These are phyloP conservation scores for Bacidia rubella DNA, from an alignment of 495 filamentous ascomycete species.

Conservation along the genomic window DNA sequence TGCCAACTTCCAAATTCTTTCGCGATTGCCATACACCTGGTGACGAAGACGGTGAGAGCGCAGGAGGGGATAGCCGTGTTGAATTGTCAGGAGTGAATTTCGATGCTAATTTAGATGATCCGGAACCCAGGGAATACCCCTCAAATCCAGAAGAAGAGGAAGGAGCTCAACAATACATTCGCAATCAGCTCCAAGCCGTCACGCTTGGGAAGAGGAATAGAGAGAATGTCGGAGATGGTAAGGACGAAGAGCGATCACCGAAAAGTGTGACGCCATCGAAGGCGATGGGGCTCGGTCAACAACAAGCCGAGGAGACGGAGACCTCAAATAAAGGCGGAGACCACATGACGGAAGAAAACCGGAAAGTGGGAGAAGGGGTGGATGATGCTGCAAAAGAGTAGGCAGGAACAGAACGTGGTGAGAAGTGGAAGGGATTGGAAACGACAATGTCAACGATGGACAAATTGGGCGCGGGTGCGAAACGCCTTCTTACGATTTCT, in stretches of 20 bases:
- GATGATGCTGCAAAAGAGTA: no score
- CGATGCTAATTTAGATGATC: background rate
- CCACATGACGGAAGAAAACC: no score
- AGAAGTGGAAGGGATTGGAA: no score
- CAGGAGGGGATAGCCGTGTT: background rate
- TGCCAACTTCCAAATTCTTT: no score
- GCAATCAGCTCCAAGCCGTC: background rate
- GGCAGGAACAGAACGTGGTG: no score
- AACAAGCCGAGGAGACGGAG: background rate
- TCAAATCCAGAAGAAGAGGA: conserved; percentile 4
- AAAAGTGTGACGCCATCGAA: background rate
- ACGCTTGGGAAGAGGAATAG: conserved; percentile 1
- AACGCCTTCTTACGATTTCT: no score
- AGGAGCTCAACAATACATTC: background rate
- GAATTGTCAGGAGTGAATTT: background rate
- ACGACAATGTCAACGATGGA: background rate
- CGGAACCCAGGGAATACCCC: background rate
- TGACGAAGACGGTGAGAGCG: background rate
- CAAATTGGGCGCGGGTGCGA: no score
- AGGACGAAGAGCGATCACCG: background rate
- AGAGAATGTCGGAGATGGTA: background rate
- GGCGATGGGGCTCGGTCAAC: background rate
- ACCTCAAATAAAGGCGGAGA: no score
- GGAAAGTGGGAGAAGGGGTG: no score
- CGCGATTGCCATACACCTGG: no score